A percentile compares a stretch with the other conserved stretches of the same genome.
Conservation (phyloP, 1,139 yeast species). For the Geotrichum histeridarum region DNA sequence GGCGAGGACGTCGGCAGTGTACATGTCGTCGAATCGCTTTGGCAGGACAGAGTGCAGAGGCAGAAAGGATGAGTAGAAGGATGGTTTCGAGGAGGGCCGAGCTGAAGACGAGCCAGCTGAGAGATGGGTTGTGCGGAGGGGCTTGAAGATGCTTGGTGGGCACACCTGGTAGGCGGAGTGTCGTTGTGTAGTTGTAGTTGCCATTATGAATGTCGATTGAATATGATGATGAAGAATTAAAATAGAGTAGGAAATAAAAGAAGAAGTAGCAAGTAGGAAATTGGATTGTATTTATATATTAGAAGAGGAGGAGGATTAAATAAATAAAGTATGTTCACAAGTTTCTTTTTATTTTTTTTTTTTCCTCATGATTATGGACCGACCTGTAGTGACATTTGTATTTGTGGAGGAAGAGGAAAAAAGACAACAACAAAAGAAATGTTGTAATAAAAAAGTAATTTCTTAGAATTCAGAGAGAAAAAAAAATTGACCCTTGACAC, state of each 20-base stretch:
- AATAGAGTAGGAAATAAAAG: not conserved
- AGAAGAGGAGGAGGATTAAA: not conserved
- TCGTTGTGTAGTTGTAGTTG: constrained; percentile 1
- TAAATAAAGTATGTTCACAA: not conserved
- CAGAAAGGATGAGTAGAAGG: constrained; percentile 15
- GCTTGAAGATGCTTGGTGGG: constrained; percentile 17
- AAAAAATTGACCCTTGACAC: no score
- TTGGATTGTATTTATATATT: constrained; percentile 1
- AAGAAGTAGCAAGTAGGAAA: not conserved
- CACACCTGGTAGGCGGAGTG: constrained; percentile 15
- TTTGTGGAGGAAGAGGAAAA: no score
- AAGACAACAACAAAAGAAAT: no score
- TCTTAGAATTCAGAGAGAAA: no score
- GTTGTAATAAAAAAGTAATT: no score
- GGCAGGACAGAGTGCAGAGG: constrained; percentile 45
- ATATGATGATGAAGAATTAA: not conserved
- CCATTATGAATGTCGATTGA: not conserved
- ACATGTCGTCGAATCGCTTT: constrained; percentile 47
- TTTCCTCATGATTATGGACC: no score
- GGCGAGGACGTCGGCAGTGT: constrained; percentile 45
- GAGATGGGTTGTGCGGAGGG: constrained; percentile 8
- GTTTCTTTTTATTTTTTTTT: no score
- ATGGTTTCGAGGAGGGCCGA: not conserved
- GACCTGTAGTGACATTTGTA: no score
- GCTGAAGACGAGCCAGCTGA: not conserved